Percentiles rank a stretch among this genome's conserved stretches.
Evolutionary conservation across 1,284 basidiomycete genomes (phyloP).

Genomic region (Termitomyces sp.): DNA sequence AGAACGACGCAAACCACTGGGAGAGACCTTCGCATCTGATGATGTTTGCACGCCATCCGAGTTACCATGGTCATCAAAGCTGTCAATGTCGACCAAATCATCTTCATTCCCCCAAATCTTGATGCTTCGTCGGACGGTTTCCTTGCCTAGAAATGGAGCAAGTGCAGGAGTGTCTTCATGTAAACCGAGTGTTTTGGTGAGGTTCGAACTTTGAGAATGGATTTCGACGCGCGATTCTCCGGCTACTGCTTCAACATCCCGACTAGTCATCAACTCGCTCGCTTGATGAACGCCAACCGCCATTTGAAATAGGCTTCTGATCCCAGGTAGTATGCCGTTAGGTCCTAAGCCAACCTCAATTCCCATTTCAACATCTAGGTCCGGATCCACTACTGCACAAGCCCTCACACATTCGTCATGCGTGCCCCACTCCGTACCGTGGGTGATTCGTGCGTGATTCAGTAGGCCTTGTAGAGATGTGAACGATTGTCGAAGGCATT

Average conservation of each 20-base stretch:
- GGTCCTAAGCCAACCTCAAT: slow-evolving; percentile 51
- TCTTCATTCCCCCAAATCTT: slow-evolving; percentile 41
- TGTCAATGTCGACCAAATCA: slow-evolving; percentile 39
- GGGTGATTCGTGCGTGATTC: slow-evolving; percentile 68
- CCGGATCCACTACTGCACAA: slow-evolving; percentile 49
- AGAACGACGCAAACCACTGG: neutral
- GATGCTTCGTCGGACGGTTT: slow-evolving; percentile 51
- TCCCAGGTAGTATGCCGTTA: slow-evolving; percentile 48
- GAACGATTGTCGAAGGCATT: slow-evolving; percentile 59
- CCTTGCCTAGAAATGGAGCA: slow-evolving; percentile 64
- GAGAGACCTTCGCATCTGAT: neutral
- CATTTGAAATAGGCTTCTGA: slow-evolving; percentile 62
- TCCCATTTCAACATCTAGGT: slow-evolving; percentile 45
- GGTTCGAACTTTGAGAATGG: slow-evolving; percentile 32
- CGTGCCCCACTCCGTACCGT: slow-evolving; percentile 63
- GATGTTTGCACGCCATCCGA: neutral
- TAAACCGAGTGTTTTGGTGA: slow-evolving; percentile 60
- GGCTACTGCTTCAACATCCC: neutral
- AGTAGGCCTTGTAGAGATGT: slow-evolving; percentile 71
- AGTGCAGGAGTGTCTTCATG: slow-evolving; percentile 68
- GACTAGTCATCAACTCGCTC: slow-evolving; percentile 1
- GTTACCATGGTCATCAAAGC: slow-evolving; percentile 14
- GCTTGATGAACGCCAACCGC: slow-evolving; percentile 50
- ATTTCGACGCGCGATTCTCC: neutral
- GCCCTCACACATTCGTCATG: slow-evolving; percentile 71